Evolutionary conservation across 2,329 filamentous ascomycete species (phyloP).

Genomic region (Aspergillus neoniger): DNA sequence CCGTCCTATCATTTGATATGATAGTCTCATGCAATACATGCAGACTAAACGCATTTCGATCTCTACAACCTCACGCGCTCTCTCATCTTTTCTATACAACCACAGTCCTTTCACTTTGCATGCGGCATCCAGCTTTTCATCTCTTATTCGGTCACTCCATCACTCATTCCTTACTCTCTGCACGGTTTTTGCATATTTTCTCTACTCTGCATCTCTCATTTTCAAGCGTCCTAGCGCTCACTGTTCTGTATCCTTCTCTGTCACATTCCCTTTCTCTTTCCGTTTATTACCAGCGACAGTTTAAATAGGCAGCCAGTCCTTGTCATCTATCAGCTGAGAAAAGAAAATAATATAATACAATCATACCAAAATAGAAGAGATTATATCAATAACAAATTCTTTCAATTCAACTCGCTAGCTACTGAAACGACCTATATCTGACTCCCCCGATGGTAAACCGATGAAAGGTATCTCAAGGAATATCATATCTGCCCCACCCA

Average conservation of each 20-base stretch:
- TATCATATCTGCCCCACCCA: not conserved
- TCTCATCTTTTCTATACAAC: not conserved
- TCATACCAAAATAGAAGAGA: not conserved
- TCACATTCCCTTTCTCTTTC: not conserved
- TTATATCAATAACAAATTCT: not conserved
- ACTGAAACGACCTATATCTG: constrained; percentile 1
- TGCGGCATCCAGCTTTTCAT: not conserved
- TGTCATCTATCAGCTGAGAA: not conserved
- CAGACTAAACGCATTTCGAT: not conserved
- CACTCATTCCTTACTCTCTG: not conserved
- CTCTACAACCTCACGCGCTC: not conserved
- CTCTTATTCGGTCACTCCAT: not conserved
- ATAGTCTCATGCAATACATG: not conserved
- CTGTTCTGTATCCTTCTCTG: not conserved
- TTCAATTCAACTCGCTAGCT: constrained; percentile 7
- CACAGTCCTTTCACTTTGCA: not conserved
- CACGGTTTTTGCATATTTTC: not conserved
- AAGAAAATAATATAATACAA: not conserved
- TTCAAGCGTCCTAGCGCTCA: not conserved
- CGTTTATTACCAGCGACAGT: no score
- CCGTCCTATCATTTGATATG: not conserved
- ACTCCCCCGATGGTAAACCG: constrained; percentile 1
- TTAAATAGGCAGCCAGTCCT: not conserved
- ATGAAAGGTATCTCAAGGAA: constrained; percentile 6
- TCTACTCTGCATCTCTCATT: not conserved